Conservation (phyloP, 257 asterid genomes). For the Solanum chiquidenum region DNA sequence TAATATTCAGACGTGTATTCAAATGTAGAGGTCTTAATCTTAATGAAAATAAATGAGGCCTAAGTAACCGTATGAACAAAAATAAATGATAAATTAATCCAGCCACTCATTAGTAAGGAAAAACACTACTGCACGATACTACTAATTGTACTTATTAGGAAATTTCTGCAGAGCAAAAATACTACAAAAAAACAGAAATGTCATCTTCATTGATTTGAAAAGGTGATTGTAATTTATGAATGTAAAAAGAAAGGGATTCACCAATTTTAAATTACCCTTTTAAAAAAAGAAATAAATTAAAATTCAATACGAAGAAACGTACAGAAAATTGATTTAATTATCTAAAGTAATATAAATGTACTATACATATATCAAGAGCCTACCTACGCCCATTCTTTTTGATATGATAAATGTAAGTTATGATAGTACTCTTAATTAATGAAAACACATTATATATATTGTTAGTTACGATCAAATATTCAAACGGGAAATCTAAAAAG, state of each 20-base stretch:
- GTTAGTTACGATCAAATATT: neutral
- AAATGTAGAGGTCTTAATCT: no score
- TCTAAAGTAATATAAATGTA: neutral
- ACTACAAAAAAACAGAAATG: neutral
- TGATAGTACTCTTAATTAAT: neutral
- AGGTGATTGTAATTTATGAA: neutral
- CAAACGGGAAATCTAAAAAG: neutral
- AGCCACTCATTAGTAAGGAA: neutral
- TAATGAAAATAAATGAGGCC: no score
- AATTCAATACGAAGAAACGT: neutral
- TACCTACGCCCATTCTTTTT: neutral
- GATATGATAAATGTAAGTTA: neutral
- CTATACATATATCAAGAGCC: neutral
- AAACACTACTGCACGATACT: neutral
- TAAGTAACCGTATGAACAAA: no score
- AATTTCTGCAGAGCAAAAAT: neutral
- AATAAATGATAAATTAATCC: neutral
- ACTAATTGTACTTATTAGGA: neutral
- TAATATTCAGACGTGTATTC: no score
- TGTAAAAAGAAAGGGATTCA: neutral
- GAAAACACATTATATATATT: neutral
- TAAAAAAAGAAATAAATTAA: neutral
- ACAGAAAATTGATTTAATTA: neutral
- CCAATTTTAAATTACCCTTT: neutral
- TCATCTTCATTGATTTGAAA: neutral